Evolutionary conservation across 306 rosid species (phyloP).

Genomic region (Acacia crassicarpa): DNA sequence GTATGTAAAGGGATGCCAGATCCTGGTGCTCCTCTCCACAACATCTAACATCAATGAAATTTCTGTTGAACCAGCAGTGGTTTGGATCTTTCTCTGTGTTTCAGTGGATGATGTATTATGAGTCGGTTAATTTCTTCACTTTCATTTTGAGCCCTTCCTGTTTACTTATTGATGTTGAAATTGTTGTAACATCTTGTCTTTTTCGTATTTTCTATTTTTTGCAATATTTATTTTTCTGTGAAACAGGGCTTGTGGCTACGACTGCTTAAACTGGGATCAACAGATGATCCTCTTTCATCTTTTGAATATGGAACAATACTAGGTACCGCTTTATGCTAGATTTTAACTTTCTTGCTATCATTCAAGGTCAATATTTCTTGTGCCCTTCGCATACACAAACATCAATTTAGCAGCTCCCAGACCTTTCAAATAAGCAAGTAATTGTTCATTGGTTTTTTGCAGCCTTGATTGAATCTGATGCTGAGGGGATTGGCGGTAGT

Average conservation of each 20-base stretch:
- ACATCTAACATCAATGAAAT: neutral
- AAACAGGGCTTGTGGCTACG: slow-evolving; percentile 95
- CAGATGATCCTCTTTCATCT: slow-evolving; percentile 97
- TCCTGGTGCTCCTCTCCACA: neutral
- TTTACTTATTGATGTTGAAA: neutral
- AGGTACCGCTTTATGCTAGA: slow-evolving; percentile 49
- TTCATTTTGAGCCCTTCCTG: neutral
- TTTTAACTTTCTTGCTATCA: slow-evolving; percentile 29
- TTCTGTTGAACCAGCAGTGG: slow-evolving; percentile 1
- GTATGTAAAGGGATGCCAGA: neutral
- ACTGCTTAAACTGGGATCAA: slow-evolving; percentile 90
- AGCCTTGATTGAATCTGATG: slow-evolving; percentile 99
- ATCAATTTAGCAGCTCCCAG: slow-evolving; percentile 26
- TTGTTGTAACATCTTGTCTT: slow-evolving; percentile 15
- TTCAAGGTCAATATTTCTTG: slow-evolving; percentile 7
- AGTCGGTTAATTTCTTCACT: neutral
- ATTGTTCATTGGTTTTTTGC: slow-evolving; percentile 47
- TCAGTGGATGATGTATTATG: neutral
- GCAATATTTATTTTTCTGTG: slow-evolving; percentile 29
- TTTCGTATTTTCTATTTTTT: neutral
- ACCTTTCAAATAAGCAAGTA: slow-evolving; percentile 25
- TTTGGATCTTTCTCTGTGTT: neutral
- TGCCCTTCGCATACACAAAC: slow-evolving; percentile 24
- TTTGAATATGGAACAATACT: slow-evolving; percentile 99
- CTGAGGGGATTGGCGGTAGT: slow-evolving; percentile 99